Evolutionary conservation across 225 moss, liverwort and hornwort species (phyloP).

Genomic region (Pleurozium schreberi): DNA sequence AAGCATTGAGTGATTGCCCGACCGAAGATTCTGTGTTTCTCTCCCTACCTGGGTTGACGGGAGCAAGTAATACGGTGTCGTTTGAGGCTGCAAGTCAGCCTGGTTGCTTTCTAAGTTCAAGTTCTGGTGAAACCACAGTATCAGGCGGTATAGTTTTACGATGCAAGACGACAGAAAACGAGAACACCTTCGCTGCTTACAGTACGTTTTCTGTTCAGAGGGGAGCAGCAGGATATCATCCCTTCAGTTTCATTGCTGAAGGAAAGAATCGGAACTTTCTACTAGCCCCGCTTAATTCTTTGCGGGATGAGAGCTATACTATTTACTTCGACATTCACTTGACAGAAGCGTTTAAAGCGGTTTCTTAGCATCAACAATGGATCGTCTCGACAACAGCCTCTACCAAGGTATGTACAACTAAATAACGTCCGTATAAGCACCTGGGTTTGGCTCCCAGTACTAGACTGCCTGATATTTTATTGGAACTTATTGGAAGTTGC

Average conservation of each 20-base stretch:
- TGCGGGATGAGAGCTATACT: slow-evolving; percentile 70
- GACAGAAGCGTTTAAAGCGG: background rate
- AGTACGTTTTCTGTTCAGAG: slow-evolving; percentile 48
- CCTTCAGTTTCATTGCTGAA: slow-evolving; percentile 58
- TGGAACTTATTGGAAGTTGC: background rate
- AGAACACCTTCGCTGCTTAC: slow-evolving; percentile 15
- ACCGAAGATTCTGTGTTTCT: slow-evolving; percentile 31
- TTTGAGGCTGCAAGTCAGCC: slow-evolving; percentile 62
- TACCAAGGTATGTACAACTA: background rate
- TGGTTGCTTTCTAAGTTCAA: slow-evolving; percentile 64
- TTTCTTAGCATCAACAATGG: background rate
- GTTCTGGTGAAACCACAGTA: background rate
- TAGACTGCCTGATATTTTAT: background rate
- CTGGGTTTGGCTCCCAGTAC: background rate
- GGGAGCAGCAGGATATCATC: slow-evolving; percentile 51
- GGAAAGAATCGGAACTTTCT: slow-evolving; percentile 50
- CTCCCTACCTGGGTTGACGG: slow-evolving; percentile 48
- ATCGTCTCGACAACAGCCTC: background rate
- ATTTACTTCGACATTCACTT: slow-evolving; percentile 58
- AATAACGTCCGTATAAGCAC: background rate
- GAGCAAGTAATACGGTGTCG: slow-evolving; percentile 37
- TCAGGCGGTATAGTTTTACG: slow-evolving; percentile 19
- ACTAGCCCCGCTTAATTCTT: slow-evolving; percentile 61
- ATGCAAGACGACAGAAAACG: slow-evolving; percentile 25
- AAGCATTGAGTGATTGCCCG: background rate